Percentiles rank a stretch among this genome's conserved stretches.
phyloP scores from a whole-genome alignment of 1,284 basidiomycete species.

The Anthracocystis setariae region DNA sequence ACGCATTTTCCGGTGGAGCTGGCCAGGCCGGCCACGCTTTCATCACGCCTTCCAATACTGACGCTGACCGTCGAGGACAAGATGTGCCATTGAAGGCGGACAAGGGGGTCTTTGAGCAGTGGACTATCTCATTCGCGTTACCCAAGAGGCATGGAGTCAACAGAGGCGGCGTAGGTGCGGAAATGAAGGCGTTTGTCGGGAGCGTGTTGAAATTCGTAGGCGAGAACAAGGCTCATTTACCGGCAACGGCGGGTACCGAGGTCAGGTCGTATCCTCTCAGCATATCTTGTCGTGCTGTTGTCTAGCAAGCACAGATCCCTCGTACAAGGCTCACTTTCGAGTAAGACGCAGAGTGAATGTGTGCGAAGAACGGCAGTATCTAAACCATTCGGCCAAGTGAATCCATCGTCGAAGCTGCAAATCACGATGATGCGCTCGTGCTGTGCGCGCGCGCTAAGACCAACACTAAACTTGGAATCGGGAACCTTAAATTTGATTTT shows the following conservation, averaged over 20 bases:
- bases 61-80: background rate
- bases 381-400: no score
- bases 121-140: slow-evolving; percentile 14
- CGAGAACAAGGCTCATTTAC: slow-evolving; percentile 32
- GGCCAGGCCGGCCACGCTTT: slow-evolving; percentile 20
- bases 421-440: no score
- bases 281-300: background rate
- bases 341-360: background rate
- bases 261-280: slow-evolving; percentile 21
- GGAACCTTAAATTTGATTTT: background rate
- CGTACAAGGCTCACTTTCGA: background rate
- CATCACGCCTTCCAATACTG: background rate
- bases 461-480: slow-evolving; percentile 11
- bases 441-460: slow-evolving; percentile 9
- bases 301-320: background rate
- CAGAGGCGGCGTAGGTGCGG: background rate
- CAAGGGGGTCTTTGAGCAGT: slow-evolving; percentile 18
- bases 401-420: no score
- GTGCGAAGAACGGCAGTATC: no score
- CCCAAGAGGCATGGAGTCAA: background rate
- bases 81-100: background rate
- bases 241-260: slow-evolving; percentile 13
- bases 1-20: slow-evolving; percentile 33
- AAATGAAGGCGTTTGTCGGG: slow-evolving; percentile 6
- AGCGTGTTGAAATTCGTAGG: slow-evolving; percentile 16